Evolutionary conservation across 208 protist species (phyloP).

Genomic region (Crithidia mellificae): DNA sequence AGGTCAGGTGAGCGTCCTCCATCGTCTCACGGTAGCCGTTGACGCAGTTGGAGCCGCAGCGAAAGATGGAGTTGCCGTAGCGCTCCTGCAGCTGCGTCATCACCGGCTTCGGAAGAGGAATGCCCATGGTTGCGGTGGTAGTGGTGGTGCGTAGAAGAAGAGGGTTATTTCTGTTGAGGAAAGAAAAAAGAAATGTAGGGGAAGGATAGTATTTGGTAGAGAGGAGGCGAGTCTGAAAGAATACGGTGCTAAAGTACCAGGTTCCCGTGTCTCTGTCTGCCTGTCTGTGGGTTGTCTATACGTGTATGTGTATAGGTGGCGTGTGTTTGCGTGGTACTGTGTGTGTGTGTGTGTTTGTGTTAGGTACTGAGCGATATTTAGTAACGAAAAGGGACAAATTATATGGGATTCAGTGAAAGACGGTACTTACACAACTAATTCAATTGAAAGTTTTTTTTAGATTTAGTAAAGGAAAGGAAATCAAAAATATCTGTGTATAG

Average conservation of each 20-base stretch:
- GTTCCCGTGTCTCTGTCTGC: not conserved
- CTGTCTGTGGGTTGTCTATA: constrained; percentile 4
- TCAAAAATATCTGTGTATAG: constrained; percentile 6
- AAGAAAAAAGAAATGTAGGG: no score
- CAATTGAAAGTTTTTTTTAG: not conserved
- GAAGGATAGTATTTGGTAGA: not conserved
- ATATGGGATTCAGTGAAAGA: not conserved
- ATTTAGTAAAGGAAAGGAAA: not conserved
- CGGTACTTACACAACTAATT: not conserved
- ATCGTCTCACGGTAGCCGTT: constrained; percentile 92
- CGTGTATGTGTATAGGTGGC: constrained; percentile 10
- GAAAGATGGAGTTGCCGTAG: constrained; percentile 87
- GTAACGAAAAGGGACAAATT: not conserved
- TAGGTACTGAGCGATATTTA: not conserved
- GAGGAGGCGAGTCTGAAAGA: not conserved
- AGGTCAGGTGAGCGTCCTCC: constrained; percentile 87
- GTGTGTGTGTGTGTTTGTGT: no score
- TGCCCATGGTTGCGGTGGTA: constrained; percentile 65
- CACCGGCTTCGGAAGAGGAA: constrained; percentile 89
- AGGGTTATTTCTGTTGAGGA: no score
- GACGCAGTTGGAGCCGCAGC: constrained; percentile 86
- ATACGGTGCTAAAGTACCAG: not conserved
- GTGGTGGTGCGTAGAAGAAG: constrained; percentile 11
- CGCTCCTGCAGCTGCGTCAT: constrained; percentile 88
- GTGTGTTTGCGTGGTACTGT: no score